These are phyloP conservation scores for Leishmania tropica DNA, from an alignment of 208 protist species.

Conservation along the genomic window DNA sequence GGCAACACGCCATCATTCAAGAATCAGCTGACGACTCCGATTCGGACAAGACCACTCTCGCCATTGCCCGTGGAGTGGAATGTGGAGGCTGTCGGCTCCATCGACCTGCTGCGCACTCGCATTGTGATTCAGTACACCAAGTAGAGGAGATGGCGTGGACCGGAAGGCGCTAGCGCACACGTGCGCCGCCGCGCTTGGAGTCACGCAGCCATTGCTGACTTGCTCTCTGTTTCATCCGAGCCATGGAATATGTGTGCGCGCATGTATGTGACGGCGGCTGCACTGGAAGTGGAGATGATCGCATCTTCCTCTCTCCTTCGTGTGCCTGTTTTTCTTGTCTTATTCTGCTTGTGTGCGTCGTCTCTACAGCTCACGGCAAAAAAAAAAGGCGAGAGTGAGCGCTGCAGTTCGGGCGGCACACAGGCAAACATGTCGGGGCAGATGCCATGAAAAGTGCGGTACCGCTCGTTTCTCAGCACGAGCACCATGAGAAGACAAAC, in stretches of 20 bases:
- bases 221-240: not conserved
- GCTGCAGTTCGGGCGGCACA: not conserved
- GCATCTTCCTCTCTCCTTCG: not conserved
- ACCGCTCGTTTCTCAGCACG: not conserved
- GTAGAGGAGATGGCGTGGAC: conserved; percentile 6
- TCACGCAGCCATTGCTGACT: not conserved
- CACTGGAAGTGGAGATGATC: not conserved
- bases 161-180: not conserved
- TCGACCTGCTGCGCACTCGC: conserved; percentile 60
- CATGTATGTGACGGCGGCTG: not conserved
- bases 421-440: not conserved
- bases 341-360: not conserved
- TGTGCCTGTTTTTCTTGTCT: not conserved
- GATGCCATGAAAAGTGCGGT: not conserved
- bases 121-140: conserved; percentile 67
- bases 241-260: conserved; percentile 3
- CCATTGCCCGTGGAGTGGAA: conserved; percentile 42
- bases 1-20: conserved; percentile 15
- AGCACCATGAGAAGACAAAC: not conserved
- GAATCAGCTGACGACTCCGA: conserved; percentile 9
- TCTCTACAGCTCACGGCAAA: not conserved
- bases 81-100: conserved; percentile 57
- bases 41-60: conserved; percentile 5
- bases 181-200: not conserved
- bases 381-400: not conserved